These are phyloP conservation scores for Ceratocystis ficicola DNA, from an alignment of 2,329 filamentous ascomycete species.

Conservation along the genomic window DNA sequence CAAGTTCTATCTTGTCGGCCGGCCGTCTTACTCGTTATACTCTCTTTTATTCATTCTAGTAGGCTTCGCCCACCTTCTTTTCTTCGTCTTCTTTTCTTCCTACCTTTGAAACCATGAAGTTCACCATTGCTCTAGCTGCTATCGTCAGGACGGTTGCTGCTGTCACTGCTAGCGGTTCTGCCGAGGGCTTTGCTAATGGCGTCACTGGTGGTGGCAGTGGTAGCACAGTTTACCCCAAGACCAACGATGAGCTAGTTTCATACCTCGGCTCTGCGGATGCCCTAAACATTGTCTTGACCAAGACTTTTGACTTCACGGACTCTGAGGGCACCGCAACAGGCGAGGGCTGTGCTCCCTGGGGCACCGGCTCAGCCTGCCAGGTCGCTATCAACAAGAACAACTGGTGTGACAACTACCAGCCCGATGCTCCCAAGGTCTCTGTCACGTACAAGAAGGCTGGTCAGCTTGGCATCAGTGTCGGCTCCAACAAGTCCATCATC, in stretches of 20 bases:
- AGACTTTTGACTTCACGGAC: slow-evolving; percentile 44
- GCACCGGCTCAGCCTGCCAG: slow-evolving; percentile 43
- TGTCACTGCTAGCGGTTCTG: slow-evolving; percentile 28
- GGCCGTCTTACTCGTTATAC: slow-evolving; percentile 7
- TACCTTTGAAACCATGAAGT: slow-evolving; percentile 23
- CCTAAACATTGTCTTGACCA: slow-evolving; percentile 47
- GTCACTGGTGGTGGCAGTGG: slow-evolving; percentile 50
- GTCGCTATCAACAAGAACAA: slow-evolving; percentile 47
- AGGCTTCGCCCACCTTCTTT: not conserved
- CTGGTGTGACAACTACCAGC: slow-evolving; percentile 49
- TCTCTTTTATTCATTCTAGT: not conserved
- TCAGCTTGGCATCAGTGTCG: slow-evolving; percentile 38
- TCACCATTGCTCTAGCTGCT: slow-evolving; percentile 24
- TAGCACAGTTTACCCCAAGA: slow-evolving; percentile 41
- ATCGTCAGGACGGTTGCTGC: slow-evolving; percentile 26
- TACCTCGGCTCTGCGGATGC: slow-evolving; percentile 44
- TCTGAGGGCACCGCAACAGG: slow-evolving; percentile 42
- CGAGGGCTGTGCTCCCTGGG: slow-evolving; percentile 47
- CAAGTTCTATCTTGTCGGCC: slow-evolving; percentile 5
- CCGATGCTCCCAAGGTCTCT: slow-evolving; percentile 35
- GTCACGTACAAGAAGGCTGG: slow-evolving; percentile 42
- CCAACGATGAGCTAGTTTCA: slow-evolving; percentile 43
- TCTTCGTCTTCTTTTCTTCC: not conserved
- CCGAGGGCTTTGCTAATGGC: slow-evolving; percentile 37
- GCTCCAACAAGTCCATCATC: slow-evolving; percentile 46